Conservation (phyloP, 2,329 filamentous ascomycete species). For the Atkinsonella texensis region DNA sequence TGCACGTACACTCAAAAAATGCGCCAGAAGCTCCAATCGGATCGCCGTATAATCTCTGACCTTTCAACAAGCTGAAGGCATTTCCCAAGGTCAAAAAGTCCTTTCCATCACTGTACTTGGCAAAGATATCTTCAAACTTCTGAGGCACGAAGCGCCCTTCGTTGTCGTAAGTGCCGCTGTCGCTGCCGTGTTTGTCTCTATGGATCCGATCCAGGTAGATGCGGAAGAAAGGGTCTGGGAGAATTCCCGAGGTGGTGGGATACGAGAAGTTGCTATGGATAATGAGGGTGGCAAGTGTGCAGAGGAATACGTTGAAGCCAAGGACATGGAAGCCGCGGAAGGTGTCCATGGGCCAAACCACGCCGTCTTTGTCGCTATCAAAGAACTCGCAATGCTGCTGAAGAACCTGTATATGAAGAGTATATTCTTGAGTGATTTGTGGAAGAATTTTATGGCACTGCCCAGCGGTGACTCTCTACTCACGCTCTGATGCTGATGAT, state of each 20-base stretch:
- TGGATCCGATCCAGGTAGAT: conserved; percentile 26
- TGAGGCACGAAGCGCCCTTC: conserved; percentile 37
- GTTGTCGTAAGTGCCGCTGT: conserved; percentile 32
- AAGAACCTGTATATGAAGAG: conserved; percentile 12
- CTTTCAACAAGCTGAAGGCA: conserved; percentile 23
- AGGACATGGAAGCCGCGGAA: conserved; percentile 27
- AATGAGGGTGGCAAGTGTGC: conserved; percentile 24
- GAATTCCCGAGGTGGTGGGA: conserved; percentile 23
- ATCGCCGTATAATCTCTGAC: conserved; percentile 29
- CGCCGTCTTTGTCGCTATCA: conserved; percentile 26
- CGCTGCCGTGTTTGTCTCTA: conserved; percentile 34
- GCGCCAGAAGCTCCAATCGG: conserved; percentile 23
- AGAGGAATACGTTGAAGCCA: conserved; percentile 28
- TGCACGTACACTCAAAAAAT: conserved; percentile 14
- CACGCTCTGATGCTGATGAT: conserved; percentile 21
- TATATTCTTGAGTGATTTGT: not conserved
- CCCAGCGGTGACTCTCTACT: not conserved
- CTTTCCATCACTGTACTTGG: conserved; percentile 30
- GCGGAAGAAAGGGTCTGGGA: conserved; percentile 27
- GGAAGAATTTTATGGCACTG: not conserved
- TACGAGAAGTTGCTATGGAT: conserved; percentile 33
- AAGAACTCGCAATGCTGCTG: conserved; percentile 29
- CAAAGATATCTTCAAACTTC: conserved; percentile 37
- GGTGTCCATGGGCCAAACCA: conserved; percentile 27
- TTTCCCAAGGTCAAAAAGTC: conserved; percentile 26